Evolutionary conservation across 306 rosid genomes (phyloP), one percentile per base, ranked within the genome.

Genomic region (Vicia sativa): DNA sequence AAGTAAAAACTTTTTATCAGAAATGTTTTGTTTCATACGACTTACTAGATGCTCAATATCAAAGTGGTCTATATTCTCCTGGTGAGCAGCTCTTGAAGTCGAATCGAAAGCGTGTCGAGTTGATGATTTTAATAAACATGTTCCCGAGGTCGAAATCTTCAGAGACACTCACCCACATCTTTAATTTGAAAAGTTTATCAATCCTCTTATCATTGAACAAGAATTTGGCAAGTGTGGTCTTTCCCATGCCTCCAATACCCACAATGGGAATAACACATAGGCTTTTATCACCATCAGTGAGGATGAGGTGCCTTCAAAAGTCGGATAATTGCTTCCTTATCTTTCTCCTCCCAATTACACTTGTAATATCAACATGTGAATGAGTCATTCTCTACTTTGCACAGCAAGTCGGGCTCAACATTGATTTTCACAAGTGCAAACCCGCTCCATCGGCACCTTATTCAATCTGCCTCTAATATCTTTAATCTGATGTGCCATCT

Each of bases 211-310:
- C 64, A 34, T 58, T 58, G 44, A 34, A 34, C 44, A 58, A 42
- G 26, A 58, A 34, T 6, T 60, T 60, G 15, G 65, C 65, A 16
- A 35, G 65, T 18, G 65, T 35, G 14, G 65, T 35, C 65, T 15
- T 60, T 12, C 65, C 46, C 14, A 60, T 0, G 10, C 65, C 65
- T 35, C 65, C 46, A 60, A 60, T 60, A 4, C 65, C 46, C 46
- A 60, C 65, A 3, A 16, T 37, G 29, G 46, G 65, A 60, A 60
- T 0, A 60, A 60, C 65, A 60, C 65, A 35, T 12, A 19, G 39
- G 5, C 54, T 13, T 37, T 6, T 11, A 31, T 9, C 65, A 59
- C 65, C 14, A 34, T 15, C 65, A 9, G 15, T n/a, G 9, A 60
- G 65, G 45, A 34, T 60, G 15, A 6, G 46, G 26, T 60, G 18